phyloP scores from a whole-genome alignment of 1,284 basidiomycete species.

The Puccinia polysora region DNA sequence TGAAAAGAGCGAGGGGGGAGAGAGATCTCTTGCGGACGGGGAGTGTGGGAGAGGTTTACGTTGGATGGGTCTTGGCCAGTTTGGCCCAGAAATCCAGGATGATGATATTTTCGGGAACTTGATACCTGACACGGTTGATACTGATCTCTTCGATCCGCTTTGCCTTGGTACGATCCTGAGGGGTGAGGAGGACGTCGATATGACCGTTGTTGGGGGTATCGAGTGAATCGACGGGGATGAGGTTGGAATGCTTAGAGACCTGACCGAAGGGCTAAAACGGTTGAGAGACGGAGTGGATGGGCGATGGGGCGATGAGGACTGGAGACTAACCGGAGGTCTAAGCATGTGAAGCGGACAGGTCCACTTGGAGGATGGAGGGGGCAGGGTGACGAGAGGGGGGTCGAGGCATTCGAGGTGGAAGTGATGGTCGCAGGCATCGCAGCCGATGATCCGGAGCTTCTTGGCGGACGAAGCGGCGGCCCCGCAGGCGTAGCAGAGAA shows the following conservation, averaged over 20 bases:
- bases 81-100: constrained; percentile 41
- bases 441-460: constrained; percentile 26
- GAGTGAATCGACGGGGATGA: constrained; percentile 8
- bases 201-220: constrained; percentile 37
- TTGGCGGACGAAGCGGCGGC: constrained; percentile 21
- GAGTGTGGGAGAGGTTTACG: constrained; percentile 1
- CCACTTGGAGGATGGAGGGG: constrained; percentile 28
- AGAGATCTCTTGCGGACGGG: background rate
- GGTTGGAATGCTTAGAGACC: constrained; percentile 17
- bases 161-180: constrained; percentile 23
- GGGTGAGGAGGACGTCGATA: constrained; percentile 36
- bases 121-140: constrained; percentile 38
- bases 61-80: constrained; percentile 3
- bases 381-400: constrained; percentile 36
- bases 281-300: background rate
- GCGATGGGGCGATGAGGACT: background rate
- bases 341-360: constrained; percentile 33
- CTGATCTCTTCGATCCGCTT: constrained; percentile 24
- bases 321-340: constrained; percentile 5
- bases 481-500: constrained; percentile 36
- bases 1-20: background rate
- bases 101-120: constrained; percentile 41
- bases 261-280: constrained; percentile 19
- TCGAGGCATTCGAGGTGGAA: constrained; percentile 41
- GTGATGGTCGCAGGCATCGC: constrained; percentile 26